Evolutionary conservation across 305 asterid species (phyloP).

Genomic region (Withania somnifera): DNA sequence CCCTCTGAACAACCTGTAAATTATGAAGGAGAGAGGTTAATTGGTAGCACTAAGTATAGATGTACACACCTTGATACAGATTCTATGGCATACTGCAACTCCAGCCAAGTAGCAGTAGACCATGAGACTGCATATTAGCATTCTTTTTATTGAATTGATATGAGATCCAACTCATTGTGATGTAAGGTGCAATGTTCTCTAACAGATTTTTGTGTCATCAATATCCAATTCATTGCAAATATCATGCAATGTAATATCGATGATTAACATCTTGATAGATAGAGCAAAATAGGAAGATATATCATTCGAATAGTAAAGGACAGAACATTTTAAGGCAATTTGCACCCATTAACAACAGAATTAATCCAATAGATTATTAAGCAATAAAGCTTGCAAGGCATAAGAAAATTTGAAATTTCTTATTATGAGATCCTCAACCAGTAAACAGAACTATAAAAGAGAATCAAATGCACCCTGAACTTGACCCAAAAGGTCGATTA

Average conservation of each 20-base stretch:
- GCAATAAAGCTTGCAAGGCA: neutral
- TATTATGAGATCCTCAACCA: neutral
- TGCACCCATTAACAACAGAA: neutral
- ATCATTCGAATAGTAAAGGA: neutral
- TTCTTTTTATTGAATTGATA: neutral
- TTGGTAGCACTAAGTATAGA: neutral
- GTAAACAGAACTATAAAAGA: neutral
- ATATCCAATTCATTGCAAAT: neutral
- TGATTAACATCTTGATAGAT: neutral
- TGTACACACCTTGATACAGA: neutral
- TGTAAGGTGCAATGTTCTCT: neutral
- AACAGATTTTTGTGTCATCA: neutral
- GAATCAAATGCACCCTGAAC: too few relatives aligned
- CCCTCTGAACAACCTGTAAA: conserved; percentile 78
- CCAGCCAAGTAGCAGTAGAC: neutral
- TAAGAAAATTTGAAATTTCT: neutral
- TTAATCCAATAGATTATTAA: neutral
- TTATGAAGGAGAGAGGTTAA: conserved; percentile 13
- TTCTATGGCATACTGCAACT: neutral
- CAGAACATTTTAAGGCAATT: neutral
- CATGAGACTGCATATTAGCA: neutral
- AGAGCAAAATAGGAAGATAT: neutral
- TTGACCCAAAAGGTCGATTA: too few relatives aligned
- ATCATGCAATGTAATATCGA: neutral
- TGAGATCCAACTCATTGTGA: neutral